These are phyloP conservation scores for Blepharisma stoltei DNA, from an alignment of 73 alveolate species.

Conservation along the genomic window DNA sequence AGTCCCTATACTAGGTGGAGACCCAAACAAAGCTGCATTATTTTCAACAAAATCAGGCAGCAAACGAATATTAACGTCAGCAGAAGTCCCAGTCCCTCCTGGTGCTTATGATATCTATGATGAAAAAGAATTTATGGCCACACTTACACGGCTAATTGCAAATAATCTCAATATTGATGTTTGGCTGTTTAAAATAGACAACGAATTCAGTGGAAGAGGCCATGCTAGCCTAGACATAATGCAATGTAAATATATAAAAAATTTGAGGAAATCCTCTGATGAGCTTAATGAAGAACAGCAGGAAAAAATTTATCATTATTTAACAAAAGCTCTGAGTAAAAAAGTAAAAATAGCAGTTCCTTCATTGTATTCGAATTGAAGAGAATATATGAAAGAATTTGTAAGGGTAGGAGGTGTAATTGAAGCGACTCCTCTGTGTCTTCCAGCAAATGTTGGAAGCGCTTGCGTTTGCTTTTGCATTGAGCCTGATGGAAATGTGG, in stretches of 20 bases:
- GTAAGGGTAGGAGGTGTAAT: slow-evolving; percentile 95
- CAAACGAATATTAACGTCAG: slow-evolving; percentile 86
- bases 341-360: slow-evolving; percentile 89
- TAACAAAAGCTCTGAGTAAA: slow-evolving; percentile 75
- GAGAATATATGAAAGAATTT: slow-evolving; percentile 80
- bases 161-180: slow-evolving; percentile 85
- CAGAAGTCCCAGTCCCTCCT: slow-evolving; percentile 92
- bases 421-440: slow-evolving; percentile 94
- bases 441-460: slow-evolving; percentile 70
- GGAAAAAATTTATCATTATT: slow-evolving; percentile 66
- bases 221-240: slow-evolving; percentile 88
- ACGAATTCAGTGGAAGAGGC: slow-evolving; percentile 97
- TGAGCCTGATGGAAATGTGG: slow-evolving; percentile 92
- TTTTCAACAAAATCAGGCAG: slow-evolving; percentile 96
- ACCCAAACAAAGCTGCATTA: slow-evolving; percentile 81
- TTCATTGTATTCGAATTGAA: slow-evolving; percentile 81
- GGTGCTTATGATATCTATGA: slow-evolving; percentile 95
- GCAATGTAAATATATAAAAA: slow-evolving; percentile 61
- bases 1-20: slow-evolving; percentile 95
- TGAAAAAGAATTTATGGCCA: slow-evolving; percentile 88
- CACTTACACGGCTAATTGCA: slow-evolving; percentile 88
- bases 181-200: slow-evolving; percentile 97
- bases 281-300: slow-evolving; percentile 72
- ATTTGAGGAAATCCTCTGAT: slow-evolving; percentile 59
- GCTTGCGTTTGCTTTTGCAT: slow-evolving; percentile 88